Base-by-base conservation (phyloP, 352 stramenopile genomes). In the Pythium aquatile region DNA sequence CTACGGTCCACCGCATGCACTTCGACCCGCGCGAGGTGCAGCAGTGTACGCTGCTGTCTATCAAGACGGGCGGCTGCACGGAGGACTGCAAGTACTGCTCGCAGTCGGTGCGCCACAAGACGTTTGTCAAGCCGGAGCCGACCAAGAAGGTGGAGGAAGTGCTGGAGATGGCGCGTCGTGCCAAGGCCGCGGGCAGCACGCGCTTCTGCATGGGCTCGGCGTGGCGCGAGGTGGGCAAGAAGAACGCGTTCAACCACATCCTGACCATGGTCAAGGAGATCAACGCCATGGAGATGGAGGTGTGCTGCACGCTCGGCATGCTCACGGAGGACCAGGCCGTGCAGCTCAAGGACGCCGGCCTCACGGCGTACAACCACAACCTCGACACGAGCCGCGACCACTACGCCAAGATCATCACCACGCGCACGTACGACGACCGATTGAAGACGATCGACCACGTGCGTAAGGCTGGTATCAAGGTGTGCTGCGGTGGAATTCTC, bases 331-430 rank as follows among this genome's bases (percentile, higher is more conserved):
- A 99, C 32, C 96, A 99, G 77, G 96, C 97, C 13, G 74, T 87
- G 64, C 93, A 98, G 78, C 86, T 99, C 66, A 99, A 99, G 78
- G 94, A 98, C 61, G 97, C 97, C n/a, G 97, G 97, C 1, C 85
- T 99, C 14, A 97, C 96, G 20, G 95, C 96, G 11, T 99, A 99
- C 85, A 99, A 99, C 87, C 97, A 99, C 84, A 99, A 99, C 79
- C 75, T 99, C 44, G 97, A 99, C 77, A 99, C 97, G 6, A 98
- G 90, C 76, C 94, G 91, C 17, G 96, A 99, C 67, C 96, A 98
- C 81, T 99, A 99, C 74, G 90, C 96, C 46, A 99, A 98, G 66
- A 91, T 99, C 42, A 98, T 99, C 64, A 96, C 90, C 39, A 98
- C 96, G 54, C 87, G 96, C 47, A 97, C 93, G 59, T 99, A 99